phyloP scores from a whole-genome alignment of 129 eudicot genomes.

The Chrysanthemum lavandulifolium region DNA sequence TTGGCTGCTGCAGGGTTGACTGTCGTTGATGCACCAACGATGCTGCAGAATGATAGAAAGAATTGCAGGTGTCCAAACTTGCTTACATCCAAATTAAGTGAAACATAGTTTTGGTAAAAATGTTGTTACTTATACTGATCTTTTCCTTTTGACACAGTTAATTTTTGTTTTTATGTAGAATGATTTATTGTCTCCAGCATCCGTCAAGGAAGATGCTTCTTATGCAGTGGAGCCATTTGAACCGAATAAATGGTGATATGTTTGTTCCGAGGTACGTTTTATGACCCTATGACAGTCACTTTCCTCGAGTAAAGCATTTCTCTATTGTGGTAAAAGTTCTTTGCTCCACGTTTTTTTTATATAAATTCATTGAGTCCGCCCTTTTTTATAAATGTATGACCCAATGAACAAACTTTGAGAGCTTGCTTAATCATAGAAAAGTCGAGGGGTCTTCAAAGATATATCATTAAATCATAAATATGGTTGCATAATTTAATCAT shows the following conservation, averaged over 20 bases:
- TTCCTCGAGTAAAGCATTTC: too few species aligned
- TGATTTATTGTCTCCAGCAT: conserved; percentile 91
- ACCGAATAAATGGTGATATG: conserved; percentile 86
- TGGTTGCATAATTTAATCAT: too few species aligned
- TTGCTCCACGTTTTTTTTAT: too few species aligned
- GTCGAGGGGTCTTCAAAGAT: too few species aligned
- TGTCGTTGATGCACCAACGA: conserved; percentile 90
- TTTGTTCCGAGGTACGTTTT: conserved; percentile 76
- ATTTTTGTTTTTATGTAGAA: conserved; percentile 38
- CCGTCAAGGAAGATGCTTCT: conserved; percentile 94
- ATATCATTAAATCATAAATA: too few species aligned
- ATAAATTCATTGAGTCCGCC: too few species aligned
- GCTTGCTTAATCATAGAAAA: too few species aligned
- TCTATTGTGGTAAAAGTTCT: too few species aligned
- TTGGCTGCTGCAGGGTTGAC: conserved; percentile 63
- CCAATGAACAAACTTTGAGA: too few species aligned
- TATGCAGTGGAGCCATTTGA: conserved; percentile 95
- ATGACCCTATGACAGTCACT: too few species aligned
- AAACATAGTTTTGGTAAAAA: conserved; percentile 1
- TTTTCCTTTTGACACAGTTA: neutral
- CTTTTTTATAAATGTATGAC: too few species aligned
- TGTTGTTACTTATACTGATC: conserved; percentile 3
- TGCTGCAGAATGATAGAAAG: conserved; percentile 61
- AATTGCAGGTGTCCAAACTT: conserved; percentile 60
- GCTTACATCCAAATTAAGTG: conserved; percentile 10